Base-by-base conservation (phyloP, 2,329 filamentous ascomycete genomes). In the Fonsecaea pugnacius region DNA sequence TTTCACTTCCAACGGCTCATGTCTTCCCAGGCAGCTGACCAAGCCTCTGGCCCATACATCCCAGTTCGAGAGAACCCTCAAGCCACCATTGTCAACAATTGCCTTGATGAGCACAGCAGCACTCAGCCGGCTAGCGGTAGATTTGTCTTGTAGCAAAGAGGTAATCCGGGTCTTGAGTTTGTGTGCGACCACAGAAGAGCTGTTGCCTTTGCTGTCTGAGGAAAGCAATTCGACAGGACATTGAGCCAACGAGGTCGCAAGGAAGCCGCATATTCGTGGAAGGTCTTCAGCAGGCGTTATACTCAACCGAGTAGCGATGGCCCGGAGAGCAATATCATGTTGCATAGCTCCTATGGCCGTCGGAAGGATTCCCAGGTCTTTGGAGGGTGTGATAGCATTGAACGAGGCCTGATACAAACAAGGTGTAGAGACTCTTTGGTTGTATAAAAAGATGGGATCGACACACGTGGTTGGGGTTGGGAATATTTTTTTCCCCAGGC, bases 21-120 rank as follows among this genome's bases (percentile, higher is more conserved):
- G 87, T 83, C 92, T 96, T 86, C 92, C 70, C 12, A 97, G 76
- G 60, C 96, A 85, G 1, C 85, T 84, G 58, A 97, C 77, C 35
- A 97, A 79, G n/a, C 86, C 88, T 70, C 85, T 83, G 66, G 95
- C 88, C 91, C 94, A 96, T 2, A 87, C 82, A 71, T 88, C 87
- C 36, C 86, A 86, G 59, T 86, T 87, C 67, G 88, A 87, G 64
- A 97, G 82, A 63, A 90, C 86, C 73, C 96, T 91, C 87, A 90
- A 92, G 52, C 92, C 92, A 32, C 59, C 67, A 63, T 63, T 63
- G 72, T 97, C 93, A 50, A 96, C 81, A 4, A 89, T 82, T 3
- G 90, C 86, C 78, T 97, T 97, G 76, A 92, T 85, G 55, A 97
- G 78, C 16, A 90, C 87, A 50, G 91, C 86, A 6, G 89, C 92